Base-by-base conservation (phyloP, 306 rosid genomes). In the Cucumis sativus region DNA sequence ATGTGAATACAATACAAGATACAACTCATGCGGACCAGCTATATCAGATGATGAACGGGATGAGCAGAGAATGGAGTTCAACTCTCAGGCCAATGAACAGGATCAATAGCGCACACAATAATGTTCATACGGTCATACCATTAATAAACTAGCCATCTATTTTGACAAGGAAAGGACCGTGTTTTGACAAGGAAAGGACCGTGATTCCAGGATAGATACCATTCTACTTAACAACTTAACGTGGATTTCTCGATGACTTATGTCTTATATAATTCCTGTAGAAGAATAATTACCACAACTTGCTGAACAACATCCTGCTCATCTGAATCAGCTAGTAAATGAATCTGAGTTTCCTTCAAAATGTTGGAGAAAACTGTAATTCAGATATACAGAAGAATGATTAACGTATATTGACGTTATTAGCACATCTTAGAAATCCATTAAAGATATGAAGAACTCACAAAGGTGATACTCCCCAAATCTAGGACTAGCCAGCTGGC, bases 301-400 rank as follows among this genome's bases (percentile, higher is more conserved):
- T 92, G 97, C 83, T 86, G 99, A 72, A 95, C 99, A 83, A 85
- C 89, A 88, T 95, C 99, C 82, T 88, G 97, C 74, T 89, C 99
- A 82, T 95, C 99, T 43, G 97, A 88, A 87, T 95, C 99, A 65
- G 97, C 99, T 81, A 95, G 87, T 43, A 82, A 49, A 77, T 90
- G 97, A 88, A 95, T 90, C 82, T 95, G 97, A 80, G 92, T 84
- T 84, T 92, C 97, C 96, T 90, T 92, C 97, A 95, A 77, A 78
- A 95, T 82, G 91, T 90, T 95, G 92, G 99, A 92, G 96, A 95
- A 95, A 89, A 89, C 97, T 95, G 97, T 79, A 80, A 90, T 84
- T 83, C 85, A 82, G 79, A 86, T 76, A 88, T 76, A 80, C 59
- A 83, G 82, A 79, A 90, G 81, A 88, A 86, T 85, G 77, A 60